Base-by-base conservation (phyloP, 495 filamentous ascomycete genomes). In the Xylaria acuta region DNA sequence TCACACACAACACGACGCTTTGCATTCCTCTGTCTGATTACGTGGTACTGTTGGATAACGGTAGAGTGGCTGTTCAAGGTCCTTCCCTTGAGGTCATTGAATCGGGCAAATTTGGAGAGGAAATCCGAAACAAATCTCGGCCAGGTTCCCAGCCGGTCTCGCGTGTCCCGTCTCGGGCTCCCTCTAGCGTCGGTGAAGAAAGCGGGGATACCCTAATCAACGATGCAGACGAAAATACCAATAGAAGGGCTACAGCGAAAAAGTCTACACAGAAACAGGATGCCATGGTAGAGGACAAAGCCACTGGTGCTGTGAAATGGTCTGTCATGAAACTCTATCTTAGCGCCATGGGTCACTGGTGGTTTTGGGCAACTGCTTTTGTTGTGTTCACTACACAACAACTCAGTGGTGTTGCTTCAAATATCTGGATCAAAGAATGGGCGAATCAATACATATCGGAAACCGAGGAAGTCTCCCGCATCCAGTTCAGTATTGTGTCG, bases 351-450 rank as follows among this genome's bases (percentile, higher is more conserved):
- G 97, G 97, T 11, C 86, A 88, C 6, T 97, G 95, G 94, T 93
- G 93, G 86, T 99, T 94, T 78, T 99, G 97, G 97, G 76, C 91
- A 56, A 76, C 90, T 59, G 92, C 95, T 27, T 79, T 90, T 27
- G 62, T 89, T 0, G 88, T 93, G 53, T 98, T 99, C 77, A 88
- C 84, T 18, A 81, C 90, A 58, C 93, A 97, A 77, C 95, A 98
- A 78, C 75, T 97, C 36, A 91, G 91, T 22, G 91, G 91, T 16
- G 92, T 98, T 18, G 92, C 92, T 12, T 94, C 93, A 22, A 97
- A 93, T 74, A 80, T 98, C 49, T 99, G 97, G 97, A 97, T 99
- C 73, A 88, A 93, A 74, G 86, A 95, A 76, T 99, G 97, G 97
- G 83, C 86, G 9, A 88, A 88, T 70, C 86, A 88, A 69, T 88